These are phyloP conservation scores for Fusarium illudens DNA, from an alignment of 2,329 filamentous ascomycete genomes.

Conservation along the genomic window DNA sequence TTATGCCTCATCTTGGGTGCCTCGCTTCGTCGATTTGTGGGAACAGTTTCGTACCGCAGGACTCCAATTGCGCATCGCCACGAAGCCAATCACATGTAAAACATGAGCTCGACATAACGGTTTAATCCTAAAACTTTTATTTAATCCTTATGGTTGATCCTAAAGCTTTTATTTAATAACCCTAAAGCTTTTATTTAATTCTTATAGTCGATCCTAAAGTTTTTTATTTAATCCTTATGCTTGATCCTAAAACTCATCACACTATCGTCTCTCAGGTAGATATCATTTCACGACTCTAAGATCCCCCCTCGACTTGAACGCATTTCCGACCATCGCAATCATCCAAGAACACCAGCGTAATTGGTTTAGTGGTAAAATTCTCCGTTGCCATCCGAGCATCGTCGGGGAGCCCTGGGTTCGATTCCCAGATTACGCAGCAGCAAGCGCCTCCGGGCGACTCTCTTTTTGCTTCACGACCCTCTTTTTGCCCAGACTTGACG, in stretches of 20 bases:
- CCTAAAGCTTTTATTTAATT: no score
- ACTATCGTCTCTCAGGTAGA: not conserved
- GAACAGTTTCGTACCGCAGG: not conserved
- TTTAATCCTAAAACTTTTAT: no score
- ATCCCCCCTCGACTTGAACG: not conserved
- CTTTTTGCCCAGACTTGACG: not conserved
- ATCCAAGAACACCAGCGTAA: slow-evolving; percentile 14
- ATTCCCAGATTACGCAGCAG: slow-evolving; percentile 31
- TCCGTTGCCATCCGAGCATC: slow-evolving; percentile 30
- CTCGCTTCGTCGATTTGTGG: not conserved
- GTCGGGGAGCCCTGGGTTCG: slow-evolving; percentile 35
- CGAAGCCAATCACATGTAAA: not conserved
- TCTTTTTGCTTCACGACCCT: not conserved
- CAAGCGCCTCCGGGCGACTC: accelerated
- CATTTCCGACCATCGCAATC: no score
- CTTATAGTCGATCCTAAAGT: no score
- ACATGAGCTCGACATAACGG: no score
- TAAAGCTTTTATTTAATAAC: no score
- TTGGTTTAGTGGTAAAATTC: slow-evolving; percentile 39
- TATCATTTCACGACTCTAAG: not conserved
- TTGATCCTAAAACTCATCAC: not conserved
- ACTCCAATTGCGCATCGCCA: not conserved
- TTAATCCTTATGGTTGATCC: no score
- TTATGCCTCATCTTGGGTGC: not conserved
- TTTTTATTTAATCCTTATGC: no score